A percentile compares a stretch with the other conserved stretches of the same genome.
Evolutionary conservation across 2,329 filamentous ascomycete species (phyloP).

Genomic region (Cadophora malorum): DNA sequence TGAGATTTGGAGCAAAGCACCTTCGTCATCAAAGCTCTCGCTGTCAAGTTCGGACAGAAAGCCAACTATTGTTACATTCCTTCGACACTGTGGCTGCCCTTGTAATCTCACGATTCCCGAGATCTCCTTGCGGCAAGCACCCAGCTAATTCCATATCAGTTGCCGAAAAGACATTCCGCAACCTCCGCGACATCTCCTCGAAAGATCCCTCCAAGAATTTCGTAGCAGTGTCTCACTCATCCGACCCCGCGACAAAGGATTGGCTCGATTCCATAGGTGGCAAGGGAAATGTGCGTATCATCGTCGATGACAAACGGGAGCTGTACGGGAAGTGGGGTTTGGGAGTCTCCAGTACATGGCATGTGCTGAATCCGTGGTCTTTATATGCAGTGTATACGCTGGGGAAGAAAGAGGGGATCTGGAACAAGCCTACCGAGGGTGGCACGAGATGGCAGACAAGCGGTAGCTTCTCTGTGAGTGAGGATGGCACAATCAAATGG

Average conservation of each 20-base stretch:
- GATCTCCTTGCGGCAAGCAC: background rate
- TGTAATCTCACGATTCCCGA: conserved; percentile 55
- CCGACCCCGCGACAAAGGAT: conserved; percentile 59
- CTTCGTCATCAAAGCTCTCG: conserved; percentile 57
- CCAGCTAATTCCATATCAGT: conserved; percentile 29
- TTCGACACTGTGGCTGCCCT: conserved; percentile 77
- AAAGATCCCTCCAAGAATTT: conserved; percentile 58
- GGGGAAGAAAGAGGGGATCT: conserved; percentile 67
- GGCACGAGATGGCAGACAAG: conserved; percentile 73
- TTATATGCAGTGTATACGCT: conserved; percentile 64
- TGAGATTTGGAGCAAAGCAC: conserved; percentile 61
- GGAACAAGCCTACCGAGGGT: conserved; percentile 68
- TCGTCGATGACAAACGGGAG: conserved; percentile 65
- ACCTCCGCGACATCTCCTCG: conserved; percentile 58
- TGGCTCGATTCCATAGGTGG: conserved; percentile 42
- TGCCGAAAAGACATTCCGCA: conserved; percentile 69
- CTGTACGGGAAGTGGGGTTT: conserved; percentile 72
- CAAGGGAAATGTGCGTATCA: conserved; percentile 56
- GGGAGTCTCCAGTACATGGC: conserved; percentile 63
- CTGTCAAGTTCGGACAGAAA: conserved; percentile 58
- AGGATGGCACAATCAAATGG: conserved; percentile 59
- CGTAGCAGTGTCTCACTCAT: conserved; percentile 68
- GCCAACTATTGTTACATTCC: conserved; percentile 68
- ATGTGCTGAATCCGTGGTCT: conserved; percentile 65
- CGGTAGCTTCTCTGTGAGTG: conserved; percentile 68